Evolutionary conservation across 2,329 filamentous ascomycete genomes (phyloP).

Genomic region (Madurella fahalii): DNA sequence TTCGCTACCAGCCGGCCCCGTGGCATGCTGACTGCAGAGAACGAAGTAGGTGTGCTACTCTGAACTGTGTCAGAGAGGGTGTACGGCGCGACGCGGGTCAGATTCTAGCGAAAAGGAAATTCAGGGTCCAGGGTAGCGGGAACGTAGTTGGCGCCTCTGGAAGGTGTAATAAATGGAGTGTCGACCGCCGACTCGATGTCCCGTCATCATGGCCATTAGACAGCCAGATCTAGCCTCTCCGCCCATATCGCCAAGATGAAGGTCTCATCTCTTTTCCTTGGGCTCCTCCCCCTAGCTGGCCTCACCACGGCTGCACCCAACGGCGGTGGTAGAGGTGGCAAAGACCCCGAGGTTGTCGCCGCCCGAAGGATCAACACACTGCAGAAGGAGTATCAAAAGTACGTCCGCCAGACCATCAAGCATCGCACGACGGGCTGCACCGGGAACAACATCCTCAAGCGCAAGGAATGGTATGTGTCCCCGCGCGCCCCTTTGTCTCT

Average conservation of each 20-base stretch:
- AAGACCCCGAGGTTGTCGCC: constrained; percentile 8
- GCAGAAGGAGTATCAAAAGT: constrained; percentile 7
- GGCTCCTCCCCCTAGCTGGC: background rate
- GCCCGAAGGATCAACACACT: constrained; percentile 1
- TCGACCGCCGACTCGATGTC: background rate
- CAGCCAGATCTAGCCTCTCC: background rate
- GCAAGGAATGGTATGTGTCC: constrained; percentile 13
- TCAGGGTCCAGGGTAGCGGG: background rate
- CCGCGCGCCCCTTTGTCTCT: background rate
- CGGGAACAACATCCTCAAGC: constrained; percentile 5
- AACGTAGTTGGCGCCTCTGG: background rate
- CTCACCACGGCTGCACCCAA: background rate
- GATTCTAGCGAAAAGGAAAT: background rate
- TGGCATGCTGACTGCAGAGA: too few species aligned
- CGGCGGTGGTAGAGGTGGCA: background rate
- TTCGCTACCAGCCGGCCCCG: too few species aligned
- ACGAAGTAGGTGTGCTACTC: too few species aligned
- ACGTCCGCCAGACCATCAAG: constrained; percentile 9
- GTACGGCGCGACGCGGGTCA: background rate
- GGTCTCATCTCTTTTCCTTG: background rate
- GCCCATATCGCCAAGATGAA: background rate
- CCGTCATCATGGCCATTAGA: background rate
- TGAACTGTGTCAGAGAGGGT: too few species aligned
- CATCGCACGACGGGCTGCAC: constrained; percentile 9
- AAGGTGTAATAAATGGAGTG: background rate